These are phyloP conservation scores for Citrus hindsii DNA, from an alignment of 345 rosid species.

Conservation along the genomic window DNA sequence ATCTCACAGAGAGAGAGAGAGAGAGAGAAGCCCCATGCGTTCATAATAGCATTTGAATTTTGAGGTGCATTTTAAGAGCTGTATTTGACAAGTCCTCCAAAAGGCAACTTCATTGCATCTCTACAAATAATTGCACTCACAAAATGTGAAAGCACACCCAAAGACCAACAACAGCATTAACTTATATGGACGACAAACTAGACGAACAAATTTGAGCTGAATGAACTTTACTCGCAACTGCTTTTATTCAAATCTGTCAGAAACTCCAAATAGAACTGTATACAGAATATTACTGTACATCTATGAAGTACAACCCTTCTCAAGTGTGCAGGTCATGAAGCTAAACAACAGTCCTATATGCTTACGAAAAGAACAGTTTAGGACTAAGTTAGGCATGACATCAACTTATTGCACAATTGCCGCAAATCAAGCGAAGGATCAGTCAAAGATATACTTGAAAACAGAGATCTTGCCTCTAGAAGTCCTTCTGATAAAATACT, in stretches of 20 bases:
- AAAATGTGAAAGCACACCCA: background rate
- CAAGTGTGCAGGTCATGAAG: background rate
- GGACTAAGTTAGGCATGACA: constrained; percentile 48
- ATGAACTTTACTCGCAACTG: background rate
- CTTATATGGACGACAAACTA: background rate
- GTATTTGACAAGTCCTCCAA: background rate
- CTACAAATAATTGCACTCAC: background rate
- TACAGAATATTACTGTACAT: background rate
- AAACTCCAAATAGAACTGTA: background rate
- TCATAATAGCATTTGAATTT: no score
- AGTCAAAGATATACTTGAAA: constrained; percentile 42
- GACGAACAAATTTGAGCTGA: background rate
- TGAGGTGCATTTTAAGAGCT: background rate
- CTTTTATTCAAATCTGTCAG: background rate
- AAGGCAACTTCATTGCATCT: background rate
- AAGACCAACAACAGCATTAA: no score
- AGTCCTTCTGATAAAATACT: constrained; percentile 58
- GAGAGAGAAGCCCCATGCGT: no score
- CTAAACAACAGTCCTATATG: background rate
- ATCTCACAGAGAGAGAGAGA: background rate
- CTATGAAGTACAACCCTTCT: background rate
- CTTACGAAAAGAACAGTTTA: constrained; percentile 1
- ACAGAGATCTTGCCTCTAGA: constrained; percentile 63
- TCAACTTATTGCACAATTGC: constrained; percentile 54
- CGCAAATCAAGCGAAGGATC: constrained; percentile 59